These are phyloP conservation scores for Penicillium subrubescens DNA, from an alignment of 495 filamentous ascomycete species.

Conservation along the genomic window DNA sequence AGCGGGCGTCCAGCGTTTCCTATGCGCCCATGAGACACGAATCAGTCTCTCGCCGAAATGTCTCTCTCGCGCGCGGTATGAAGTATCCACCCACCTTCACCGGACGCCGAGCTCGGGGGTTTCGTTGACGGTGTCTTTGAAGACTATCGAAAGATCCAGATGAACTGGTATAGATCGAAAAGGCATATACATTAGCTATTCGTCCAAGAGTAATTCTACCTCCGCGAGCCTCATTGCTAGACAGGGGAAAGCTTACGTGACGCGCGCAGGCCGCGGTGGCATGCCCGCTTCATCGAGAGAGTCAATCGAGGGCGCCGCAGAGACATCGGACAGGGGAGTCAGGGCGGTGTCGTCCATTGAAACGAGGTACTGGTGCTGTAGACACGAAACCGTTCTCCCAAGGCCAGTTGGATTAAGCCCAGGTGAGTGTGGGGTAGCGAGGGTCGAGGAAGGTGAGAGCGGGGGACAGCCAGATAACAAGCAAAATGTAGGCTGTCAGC, in stretches of 20 bases:
- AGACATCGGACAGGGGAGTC: slow-evolving; percentile 18
- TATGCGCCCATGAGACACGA: slow-evolving; percentile 31
- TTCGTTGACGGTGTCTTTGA: slow-evolving; percentile 72
- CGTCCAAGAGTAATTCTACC: background rate
- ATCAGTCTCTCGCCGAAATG: slow-evolving; percentile 28
- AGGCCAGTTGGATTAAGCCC: background rate
- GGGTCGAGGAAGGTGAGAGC: slow-evolving; percentile 17
- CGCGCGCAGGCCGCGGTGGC: slow-evolving; percentile 14
- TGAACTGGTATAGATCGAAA: slow-evolving; percentile 36
- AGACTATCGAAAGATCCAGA: slow-evolving; percentile 63
- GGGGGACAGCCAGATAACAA: slow-evolving; percentile 26
- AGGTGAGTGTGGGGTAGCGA: slow-evolving; percentile 28
- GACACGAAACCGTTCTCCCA: background rate
- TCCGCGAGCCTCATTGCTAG: background rate
- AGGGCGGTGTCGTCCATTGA: slow-evolving; percentile 24
- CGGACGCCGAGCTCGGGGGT: slow-evolving; percentile 67
- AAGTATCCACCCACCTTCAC: slow-evolving; percentile 59
- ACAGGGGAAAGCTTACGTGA: slow-evolving; percentile 19
- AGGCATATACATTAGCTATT: background rate
- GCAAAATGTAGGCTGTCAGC: slow-evolving; percentile 25
- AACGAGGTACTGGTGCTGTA: background rate
- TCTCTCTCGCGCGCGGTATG: slow-evolving; percentile 14
- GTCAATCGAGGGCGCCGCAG: slow-evolving; percentile 14
- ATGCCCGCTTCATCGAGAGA: slow-evolving; percentile 5
- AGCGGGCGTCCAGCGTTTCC: slow-evolving; percentile 91